Base-by-base conservation (phyloP, 2,329 filamentous ascomycete species). In the Epichloe amarillans region DNA sequence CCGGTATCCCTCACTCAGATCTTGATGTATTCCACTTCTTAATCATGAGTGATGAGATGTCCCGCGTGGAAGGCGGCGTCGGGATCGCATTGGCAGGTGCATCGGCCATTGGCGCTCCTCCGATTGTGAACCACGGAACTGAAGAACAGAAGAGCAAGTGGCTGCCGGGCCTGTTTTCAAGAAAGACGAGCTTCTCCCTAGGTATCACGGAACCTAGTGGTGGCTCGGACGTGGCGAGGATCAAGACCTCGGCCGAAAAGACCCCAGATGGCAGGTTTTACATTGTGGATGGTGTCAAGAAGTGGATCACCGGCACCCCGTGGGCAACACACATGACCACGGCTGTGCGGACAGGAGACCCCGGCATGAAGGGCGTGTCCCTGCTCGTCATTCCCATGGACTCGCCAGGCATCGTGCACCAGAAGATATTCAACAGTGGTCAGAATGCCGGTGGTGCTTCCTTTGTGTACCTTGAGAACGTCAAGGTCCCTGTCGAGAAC, bases 221-320 rank as follows among this genome's bases (percentile, higher is more conserved):
- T 51, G 77, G 79, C 0, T 83, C 79, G 1, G 82, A 86, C 58
- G 80, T 86, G 3, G 80, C 79, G 1, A 77, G 75, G 55, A 74
- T 86, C 43, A 70, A 71, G 48, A 83, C 82, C 3, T 83, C 76
- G 0, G 82, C 82, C 0, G 61, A 64, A 38, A 68, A 67, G 26
- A 55, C 62, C 0, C 12, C 55, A 1, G 68, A 75, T 38, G 75
- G 73, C 0, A 66, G 70, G 36, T 61, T 68, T 46, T 85, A 83
- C 57, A 59, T 82, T 37, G 78, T 84, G n/a, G 83, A 82, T 51
- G 82, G 81, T 0, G 73, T 74, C 47, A 84, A 85, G 69, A 83
- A 83, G 61, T 83, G 80, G 79, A 84, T 85, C 56, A 83, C 82
- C 1, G 79, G 79, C 45, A 76, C 71, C 14, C 72, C 77, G 1